Base-by-base conservation (phyloP, 2,329 filamentous ascomycete species). In the Diplodia mutila region DNA sequence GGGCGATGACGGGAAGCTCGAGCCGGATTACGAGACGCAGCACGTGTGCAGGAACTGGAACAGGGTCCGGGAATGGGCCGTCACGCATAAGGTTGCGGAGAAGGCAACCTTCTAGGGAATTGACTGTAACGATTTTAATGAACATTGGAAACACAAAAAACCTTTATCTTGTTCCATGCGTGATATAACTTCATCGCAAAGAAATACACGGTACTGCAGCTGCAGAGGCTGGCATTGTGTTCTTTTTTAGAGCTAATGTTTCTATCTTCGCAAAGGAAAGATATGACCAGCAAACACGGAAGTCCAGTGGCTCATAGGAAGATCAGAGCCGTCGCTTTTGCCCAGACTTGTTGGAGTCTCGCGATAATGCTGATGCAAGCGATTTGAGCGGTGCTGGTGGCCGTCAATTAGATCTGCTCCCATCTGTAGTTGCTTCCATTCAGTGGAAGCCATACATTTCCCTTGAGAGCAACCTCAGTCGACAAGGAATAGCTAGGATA, bases 11-110 rank as follows among this genome's bases (percentile, higher is more conserved):
- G 70, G 70, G 16, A 69, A 71, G 49, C 64, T 70, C 39, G 70
- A 70, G 70, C 75, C 76, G 0, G 75, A 78, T 49, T 78, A 78
- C 39, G 73, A 77, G 52, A 71, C 68, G 4, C 67, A 74, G 16
- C 75, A 76, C 61, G 75, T 77, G 34, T 78, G 76, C 65, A 65
- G 76, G 34, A 74, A 78, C 39, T 78, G 77, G 53, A 75, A 77
- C n/a, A 68, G 69, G 48, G 72, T 78, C 25, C 75, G 73, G 66
- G 48, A 74, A 51, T 78, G 75, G 76, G 76, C 76, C 0, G 69
- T 71, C 29, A 71, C 74, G 0, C 74, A 78, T 69, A 76, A 74
- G 7, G 73, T 78, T 71, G 75, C 76, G 1, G 64, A 73, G 21
- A 66, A 66, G 25, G 42, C 63, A 25, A 66, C 61, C 16, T 68